These are phyloP conservation scores for Myxozyma lipomycoides DNA, from an alignment of 805 yeast species.

Conservation along the genomic window DNA sequence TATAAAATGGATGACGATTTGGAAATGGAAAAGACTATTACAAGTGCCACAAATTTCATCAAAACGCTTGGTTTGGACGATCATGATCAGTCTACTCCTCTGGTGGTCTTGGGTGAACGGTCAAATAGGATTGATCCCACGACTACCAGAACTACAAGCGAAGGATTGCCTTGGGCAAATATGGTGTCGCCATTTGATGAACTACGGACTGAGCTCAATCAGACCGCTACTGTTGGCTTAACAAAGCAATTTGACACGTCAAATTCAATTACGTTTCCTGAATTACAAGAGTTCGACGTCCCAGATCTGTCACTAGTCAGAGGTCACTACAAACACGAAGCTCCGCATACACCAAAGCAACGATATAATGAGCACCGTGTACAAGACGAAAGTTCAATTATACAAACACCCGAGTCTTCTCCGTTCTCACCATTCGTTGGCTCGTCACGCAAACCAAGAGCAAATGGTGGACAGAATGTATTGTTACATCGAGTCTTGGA, in stretches of 20 bases:
- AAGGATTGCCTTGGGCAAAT: slow-evolving; percentile 19
- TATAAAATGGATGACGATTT: slow-evolving; percentile 13
- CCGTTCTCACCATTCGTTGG: slow-evolving; percentile 27
- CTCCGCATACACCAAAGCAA: slow-evolving; percentile 3
- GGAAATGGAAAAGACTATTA: slow-evolving; percentile 16
- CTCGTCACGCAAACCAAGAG: slow-evolving; percentile 5
- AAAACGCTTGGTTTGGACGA: slow-evolving; percentile 13
- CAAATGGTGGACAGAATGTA: slow-evolving; percentile 12
- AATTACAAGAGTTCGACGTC: slow-evolving; percentile 1
- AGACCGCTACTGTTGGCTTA: background rate
- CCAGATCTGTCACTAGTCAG: slow-evolving; percentile 9
- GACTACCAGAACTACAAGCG: background rate
- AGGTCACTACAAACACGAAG: background rate
- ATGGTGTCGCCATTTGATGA: slow-evolving; percentile 26
- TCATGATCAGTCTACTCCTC: slow-evolving; percentile 17
- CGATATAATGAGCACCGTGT: slow-evolving; percentile 24
- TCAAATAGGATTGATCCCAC: background rate
- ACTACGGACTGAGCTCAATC: slow-evolving; percentile 12
- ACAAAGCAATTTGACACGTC: slow-evolving; percentile 11
- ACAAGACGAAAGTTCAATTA: slow-evolving; percentile 10
- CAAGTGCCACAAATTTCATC: slow-evolving; percentile 16
- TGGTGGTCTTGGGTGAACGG: slow-evolving; percentile 7
- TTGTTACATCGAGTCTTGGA: slow-evolving; percentile 38
- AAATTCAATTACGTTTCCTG: slow-evolving; percentile 11
- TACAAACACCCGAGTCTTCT: slow-evolving; percentile 24